phyloP scores from a whole-genome alignment of 257 asterid genomes.

The Forsythia viridissima region DNA sequence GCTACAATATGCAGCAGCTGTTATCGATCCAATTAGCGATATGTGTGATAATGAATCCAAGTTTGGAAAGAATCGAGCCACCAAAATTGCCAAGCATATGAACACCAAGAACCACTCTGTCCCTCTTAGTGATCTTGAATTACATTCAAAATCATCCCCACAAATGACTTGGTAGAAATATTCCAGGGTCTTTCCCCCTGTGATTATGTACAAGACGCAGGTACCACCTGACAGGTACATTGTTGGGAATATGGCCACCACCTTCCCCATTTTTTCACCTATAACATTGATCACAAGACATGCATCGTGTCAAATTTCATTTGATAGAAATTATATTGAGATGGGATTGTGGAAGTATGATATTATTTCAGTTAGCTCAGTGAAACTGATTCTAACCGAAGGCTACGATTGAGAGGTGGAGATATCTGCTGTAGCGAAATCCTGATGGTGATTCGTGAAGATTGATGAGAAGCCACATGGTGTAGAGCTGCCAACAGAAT shows the following conservation, averaged over 20 bases:
- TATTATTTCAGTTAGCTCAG: too few relatives aligned
- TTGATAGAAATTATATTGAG: not conserved
- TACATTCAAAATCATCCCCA: constrained; percentile 22
- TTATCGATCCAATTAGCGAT: constrained; percentile 52
- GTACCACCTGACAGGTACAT: constrained; percentile 72
- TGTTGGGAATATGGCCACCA: constrained; percentile 59
- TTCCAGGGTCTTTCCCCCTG: constrained; percentile 51
- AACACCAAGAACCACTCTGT: constrained; percentile 63
- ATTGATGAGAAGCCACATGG: constrained; percentile 58
- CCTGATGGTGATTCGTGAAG: constrained; percentile 59
- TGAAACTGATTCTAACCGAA: constrained; percentile 45
- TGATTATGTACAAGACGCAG: constrained; percentile 53
- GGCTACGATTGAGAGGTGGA: constrained; percentile 53
- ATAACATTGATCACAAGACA: not conserved
- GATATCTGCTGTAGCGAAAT: constrained; percentile 66
- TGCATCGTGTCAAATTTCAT: not conserved
- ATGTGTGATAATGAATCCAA: constrained; percentile 49
- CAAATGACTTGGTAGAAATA: constrained; percentile 34
- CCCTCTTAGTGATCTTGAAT: constrained; percentile 29
- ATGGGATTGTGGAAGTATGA: not conserved
- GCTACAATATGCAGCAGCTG: constrained; percentile 41
- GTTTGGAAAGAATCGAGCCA: constrained; percentile 58
- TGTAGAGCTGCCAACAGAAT: constrained; percentile 69
- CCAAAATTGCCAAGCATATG: constrained; percentile 45
- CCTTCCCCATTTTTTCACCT: constrained; percentile 65